These are phyloP conservation scores for Colletotrichum costaricense DNA, from an alignment of 2,329 filamentous ascomycete genomes.

Conservation along the genomic window DNA sequence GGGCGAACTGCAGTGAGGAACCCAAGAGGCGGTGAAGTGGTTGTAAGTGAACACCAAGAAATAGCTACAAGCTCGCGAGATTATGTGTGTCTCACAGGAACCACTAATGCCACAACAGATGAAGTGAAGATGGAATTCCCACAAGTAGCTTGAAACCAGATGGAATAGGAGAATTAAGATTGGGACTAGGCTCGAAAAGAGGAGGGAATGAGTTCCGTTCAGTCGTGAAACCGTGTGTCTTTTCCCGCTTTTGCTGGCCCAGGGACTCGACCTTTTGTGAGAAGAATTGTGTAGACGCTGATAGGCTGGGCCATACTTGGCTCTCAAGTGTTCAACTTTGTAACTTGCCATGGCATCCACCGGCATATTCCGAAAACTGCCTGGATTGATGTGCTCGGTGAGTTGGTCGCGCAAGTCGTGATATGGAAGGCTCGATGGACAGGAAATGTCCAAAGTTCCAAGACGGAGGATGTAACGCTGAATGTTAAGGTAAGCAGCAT, in stretches of 20 bases:
- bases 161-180: background rate
- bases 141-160: background rate
- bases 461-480: background rate
- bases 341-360: background rate
- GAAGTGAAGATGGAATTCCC: background rate
- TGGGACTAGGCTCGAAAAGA: background rate
- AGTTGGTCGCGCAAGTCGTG: background rate
- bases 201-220: background rate
- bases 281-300: background rate
- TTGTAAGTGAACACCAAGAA: background rate
- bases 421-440: background rate
- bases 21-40: background rate
- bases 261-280: too few species aligned
- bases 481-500: background rate
- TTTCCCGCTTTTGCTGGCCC: background rate
- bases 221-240: background rate
- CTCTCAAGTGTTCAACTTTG: background rate
- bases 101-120: background rate
- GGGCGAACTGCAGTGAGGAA: background rate
- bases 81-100: background rate
- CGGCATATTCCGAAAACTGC: background rate
- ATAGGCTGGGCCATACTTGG: background rate
- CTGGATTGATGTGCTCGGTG: background rate
- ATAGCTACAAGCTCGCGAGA: background rate
- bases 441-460: background rate